A percentile compares a stretch with the other conserved stretches of the same genome.
Evolutionary conservation across 257 asterid species (phyloP).

Genomic region (Solanum acaule): DNA sequence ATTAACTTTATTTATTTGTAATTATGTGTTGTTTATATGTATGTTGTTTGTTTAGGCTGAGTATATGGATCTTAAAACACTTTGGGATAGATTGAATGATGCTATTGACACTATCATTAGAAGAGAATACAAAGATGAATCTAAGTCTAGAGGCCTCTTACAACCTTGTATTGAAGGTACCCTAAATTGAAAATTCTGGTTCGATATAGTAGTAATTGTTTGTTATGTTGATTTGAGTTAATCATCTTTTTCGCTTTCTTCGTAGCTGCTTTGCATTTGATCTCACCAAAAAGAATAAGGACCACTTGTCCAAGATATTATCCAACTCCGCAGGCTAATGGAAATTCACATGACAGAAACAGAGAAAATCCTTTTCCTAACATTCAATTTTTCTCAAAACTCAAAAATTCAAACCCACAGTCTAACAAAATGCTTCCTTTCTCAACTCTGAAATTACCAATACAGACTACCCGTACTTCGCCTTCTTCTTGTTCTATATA

Average conservation of each 20-base stretch:
- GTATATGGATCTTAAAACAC: conserved; percentile 68
- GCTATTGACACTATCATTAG: conserved; percentile 73
- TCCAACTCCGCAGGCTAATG: conserved; percentile 21
- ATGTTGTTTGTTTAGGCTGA: conserved; percentile 51
- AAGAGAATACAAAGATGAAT: conserved; percentile 63
- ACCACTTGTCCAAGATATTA: conserved; percentile 49
- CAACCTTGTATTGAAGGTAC: conserved; percentile 97
- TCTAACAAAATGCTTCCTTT: conserved; percentile 4
- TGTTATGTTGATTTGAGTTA: not conserved
- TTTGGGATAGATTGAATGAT: conserved; percentile 74
- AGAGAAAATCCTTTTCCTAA: conserved; percentile 19
- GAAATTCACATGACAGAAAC: conserved; percentile 17
- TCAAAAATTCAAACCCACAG: not conserved
- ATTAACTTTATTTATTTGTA: not conserved
- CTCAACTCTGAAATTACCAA: conserved; percentile 12
- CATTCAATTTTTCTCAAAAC: conserved; percentile 22
- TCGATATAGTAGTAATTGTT: not conserved
- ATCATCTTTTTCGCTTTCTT: not conserved
- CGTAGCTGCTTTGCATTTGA: conserved; percentile 89
- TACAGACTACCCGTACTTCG: conserved; percentile 5
- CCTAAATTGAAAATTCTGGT: not conserved
- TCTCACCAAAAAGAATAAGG: conserved; percentile 72
- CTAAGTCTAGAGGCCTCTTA: conserved; percentile 51
- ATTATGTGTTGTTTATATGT: not conserved
- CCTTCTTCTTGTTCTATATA: conserved; percentile 44